Base-by-base conservation (phyloP, 371 early-diverging fungal species). In the Mucor piriformis region DNA sequence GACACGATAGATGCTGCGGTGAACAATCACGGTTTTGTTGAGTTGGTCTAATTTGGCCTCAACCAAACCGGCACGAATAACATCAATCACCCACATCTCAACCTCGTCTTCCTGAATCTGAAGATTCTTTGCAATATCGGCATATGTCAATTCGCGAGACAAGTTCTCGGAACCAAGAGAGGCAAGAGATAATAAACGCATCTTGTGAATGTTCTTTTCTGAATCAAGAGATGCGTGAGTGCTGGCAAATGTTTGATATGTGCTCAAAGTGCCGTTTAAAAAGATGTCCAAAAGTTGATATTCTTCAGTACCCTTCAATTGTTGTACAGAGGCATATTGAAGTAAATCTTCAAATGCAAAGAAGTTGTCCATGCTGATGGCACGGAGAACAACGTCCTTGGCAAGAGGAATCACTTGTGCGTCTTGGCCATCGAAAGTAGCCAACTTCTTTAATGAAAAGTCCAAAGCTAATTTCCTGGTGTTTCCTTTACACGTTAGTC, bases 21-120 rank as follows among this genome's bases (percentile, higher is more conserved):
- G 92, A 50, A 82, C 76, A 54, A 72, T 76, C 16, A 92, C 89
- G 6, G 89, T 85, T 68, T 87, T 84, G 68, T 86, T 83, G 25
- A 95, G 80, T 79, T 96, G 97, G 79, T 96, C 90, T 77, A 97
- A 87, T 76, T 93, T 93, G 64, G 94, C 96, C 71, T 95, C 95
- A n/a, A 95, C 85, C 57, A 97, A 81, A 44, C 94, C 93, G 33
- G 92, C 89, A 27, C 95, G 92, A 57, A 96, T 94, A 12, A 86
- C 88, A 73, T 95, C 94, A 74, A 97, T 95, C 20, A 94, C 88
- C 93, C 93, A 93, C 82, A 93, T 73, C 77, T 95, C 95, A 6
- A 95, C 93, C 37, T 95, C 93, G n/a, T 81, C 86, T 56, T 85
- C 88, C 10, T 80, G 73, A 50, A 96, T 85, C 59, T 86, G 86